phyloP scores from a whole-genome alignment of 2,329 filamentous ascomycete species.

The Verticillium klebahnii region DNA sequence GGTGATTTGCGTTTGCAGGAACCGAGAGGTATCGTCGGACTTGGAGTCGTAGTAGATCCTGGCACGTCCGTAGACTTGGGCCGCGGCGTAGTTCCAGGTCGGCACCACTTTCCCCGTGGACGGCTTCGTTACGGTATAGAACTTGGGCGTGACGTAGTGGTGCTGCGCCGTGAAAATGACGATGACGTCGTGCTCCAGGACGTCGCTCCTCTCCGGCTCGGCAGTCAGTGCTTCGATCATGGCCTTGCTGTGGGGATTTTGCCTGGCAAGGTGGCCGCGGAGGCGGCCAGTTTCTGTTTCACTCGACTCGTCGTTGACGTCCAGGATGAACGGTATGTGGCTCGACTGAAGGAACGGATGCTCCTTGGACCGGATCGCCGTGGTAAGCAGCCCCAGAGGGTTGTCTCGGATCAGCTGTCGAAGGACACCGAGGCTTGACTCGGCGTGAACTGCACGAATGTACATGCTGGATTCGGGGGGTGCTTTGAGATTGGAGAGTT shows the following conservation, averaged over 20 bases:
- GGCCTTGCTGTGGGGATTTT: constrained; percentile 60
- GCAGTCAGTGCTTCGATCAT: constrained; percentile 42
- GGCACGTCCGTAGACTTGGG: constrained; percentile 57
- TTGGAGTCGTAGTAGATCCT: constrained; percentile 47
- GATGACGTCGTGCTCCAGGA: constrained; percentile 50
- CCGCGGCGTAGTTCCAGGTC: constrained; percentile 67
- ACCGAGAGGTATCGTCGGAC: constrained; percentile 36
- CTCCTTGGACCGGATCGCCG: constrained; percentile 46
- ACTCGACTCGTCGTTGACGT: constrained; percentile 36
- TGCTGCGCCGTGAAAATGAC: constrained; percentile 58
- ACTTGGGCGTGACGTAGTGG: constrained; percentile 65
- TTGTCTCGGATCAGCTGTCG: constrained; percentile 53
- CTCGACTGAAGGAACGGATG: constrained; percentile 45
- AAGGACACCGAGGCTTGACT: constrained; percentile 42
- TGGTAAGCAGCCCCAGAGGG: constrained; percentile 59
- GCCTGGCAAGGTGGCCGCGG: constrained; percentile 57
- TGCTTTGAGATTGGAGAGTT: no score
- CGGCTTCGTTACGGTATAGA: constrained; percentile 63
- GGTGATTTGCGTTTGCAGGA: constrained; percentile 45
- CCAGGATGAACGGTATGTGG: constrained; percentile 58
- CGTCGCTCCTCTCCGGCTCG: constrained; percentile 12
- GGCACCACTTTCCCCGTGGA: constrained; percentile 61
- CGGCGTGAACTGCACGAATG: constrained; percentile 48
- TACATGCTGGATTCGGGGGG: constrained; percentile 41
- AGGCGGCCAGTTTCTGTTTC: constrained; percentile 40